Percentiles rank a stretch among this genome's conserved stretches.
Evolutionary conservation across 495 filamentous ascomycete genomes (phyloP).

Genomic region (Neurospora tetrasperma): DNA sequence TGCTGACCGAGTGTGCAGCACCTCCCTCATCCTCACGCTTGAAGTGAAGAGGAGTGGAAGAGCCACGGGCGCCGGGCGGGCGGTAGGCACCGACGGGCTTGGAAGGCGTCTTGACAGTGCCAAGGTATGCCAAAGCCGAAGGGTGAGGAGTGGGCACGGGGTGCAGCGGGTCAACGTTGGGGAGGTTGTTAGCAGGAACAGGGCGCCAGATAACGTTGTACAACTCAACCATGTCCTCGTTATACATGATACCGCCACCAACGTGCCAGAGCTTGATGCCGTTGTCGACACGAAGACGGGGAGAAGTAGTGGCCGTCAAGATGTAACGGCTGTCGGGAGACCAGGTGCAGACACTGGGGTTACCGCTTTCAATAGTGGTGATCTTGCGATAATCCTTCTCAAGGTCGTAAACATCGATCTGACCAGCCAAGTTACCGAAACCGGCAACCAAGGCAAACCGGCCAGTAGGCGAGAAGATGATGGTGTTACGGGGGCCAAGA

Average conservation of each 20-base stretch:
- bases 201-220: slow-evolving; percentile 92
- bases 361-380: slow-evolving; percentile 88
- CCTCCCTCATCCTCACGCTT: slow-evolving; percentile 97
- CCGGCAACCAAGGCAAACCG: slow-evolving; percentile 89
- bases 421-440: slow-evolving; percentile 92
- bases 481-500: slow-evolving; percentile 83
- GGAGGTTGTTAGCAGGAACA: slow-evolving; percentile 46
- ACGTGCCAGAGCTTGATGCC: slow-evolving; percentile 94
- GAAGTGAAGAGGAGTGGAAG: slow-evolving; percentile 82
- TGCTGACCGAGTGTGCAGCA: slow-evolving; percentile 70
- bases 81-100: slow-evolving; percentile 94
- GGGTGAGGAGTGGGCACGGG: slow-evolving; percentile 71
- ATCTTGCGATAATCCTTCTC: slow-evolving; percentile 86
- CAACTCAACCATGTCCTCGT: slow-evolving; percentile 84
- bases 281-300: slow-evolving; percentile 90
- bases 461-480: slow-evolving; percentile 87
- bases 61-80: slow-evolving; percentile 88
- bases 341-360: slow-evolving; percentile 91
- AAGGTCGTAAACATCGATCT: slow-evolving; percentile 95
- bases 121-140: slow-evolving; percentile 74
- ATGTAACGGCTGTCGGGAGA: slow-evolving; percentile 92
- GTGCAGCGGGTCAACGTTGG: slow-evolving; percentile 62
- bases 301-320: slow-evolving; percentile 91
- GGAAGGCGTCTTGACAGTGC: slow-evolving; percentile 78
- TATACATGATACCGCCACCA: slow-evolving; percentile 82